A percentile compares a stretch with the other conserved stretches of the same genome.
Evolutionary conservation across 306 rosid species (phyloP).

Genomic region (Dicorynia guianensis): DNA sequence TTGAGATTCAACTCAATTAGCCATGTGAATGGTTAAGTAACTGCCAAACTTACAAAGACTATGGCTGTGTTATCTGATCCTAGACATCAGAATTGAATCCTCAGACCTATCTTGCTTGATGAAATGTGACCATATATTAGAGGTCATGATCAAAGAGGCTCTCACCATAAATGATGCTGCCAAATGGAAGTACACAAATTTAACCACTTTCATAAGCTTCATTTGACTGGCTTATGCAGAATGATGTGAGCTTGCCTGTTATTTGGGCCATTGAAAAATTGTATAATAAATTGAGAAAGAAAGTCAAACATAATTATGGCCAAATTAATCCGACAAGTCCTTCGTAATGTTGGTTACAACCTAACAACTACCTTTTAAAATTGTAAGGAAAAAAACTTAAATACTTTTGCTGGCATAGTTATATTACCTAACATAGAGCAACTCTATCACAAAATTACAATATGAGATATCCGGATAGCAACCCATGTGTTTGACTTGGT

Average conservation of each 20-base stretch:
- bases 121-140: conserved; percentile 5
- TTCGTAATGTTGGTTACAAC: conserved; percentile 33
- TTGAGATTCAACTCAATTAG: conserved; percentile 41
- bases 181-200: conserved; percentile 1
- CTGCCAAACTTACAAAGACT: conserved; percentile 44
- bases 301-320: conserved; percentile 46
- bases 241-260: conserved; percentile 25
- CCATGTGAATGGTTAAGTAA: conserved; percentile 42
- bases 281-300: neutral
- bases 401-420: conserved; percentile 25
- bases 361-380: conserved; percentile 35
- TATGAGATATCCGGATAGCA: conserved; percentile 30
- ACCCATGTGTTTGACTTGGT: conserved; percentile 43
- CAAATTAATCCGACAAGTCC: neutral
- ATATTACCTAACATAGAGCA: conserved; percentile 52
- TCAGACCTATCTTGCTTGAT: neutral
- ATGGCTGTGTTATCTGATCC: conserved; percentile 15
- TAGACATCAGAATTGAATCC: neutral
- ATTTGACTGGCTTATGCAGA: conserved; percentile 3
- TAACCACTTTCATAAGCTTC: conserved; percentile 16
- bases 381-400: conserved; percentile 12
- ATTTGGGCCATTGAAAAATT: conserved; percentile 36
- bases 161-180: neutral
- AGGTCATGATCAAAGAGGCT: neutral
- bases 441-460: conserved; percentile 41